phyloP scores from a whole-genome alignment of 2,329 filamentous ascomycete species.

The Sclerotinia sclerotiorum region DNA sequence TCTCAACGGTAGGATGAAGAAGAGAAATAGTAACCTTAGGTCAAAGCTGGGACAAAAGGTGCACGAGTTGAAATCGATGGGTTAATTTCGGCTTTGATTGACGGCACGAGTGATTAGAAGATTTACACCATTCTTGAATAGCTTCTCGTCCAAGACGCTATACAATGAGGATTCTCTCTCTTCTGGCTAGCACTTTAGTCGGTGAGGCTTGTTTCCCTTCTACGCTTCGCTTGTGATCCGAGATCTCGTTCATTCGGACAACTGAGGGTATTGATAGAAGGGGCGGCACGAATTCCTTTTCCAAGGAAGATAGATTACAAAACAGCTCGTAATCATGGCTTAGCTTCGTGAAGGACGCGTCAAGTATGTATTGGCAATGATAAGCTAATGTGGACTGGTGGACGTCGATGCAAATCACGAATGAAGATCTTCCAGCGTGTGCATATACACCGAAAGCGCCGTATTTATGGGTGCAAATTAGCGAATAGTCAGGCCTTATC shows the following conservation, averaged over 20 bases:
- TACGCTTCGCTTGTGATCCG: background rate
- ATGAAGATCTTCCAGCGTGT: background rate
- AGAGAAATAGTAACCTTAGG: background rate
- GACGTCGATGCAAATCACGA: background rate
- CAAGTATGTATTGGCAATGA: background rate
- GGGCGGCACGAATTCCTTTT: no score
- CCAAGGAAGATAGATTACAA: no score
- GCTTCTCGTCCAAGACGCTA: background rate
- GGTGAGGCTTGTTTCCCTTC: background rate
- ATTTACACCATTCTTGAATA: background rate
- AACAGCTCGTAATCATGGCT: background rate
- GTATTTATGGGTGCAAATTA: background rate
- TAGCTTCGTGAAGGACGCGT: background rate
- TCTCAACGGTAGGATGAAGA: background rate
- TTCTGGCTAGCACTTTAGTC: background rate
- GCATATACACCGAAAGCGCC: background rate
- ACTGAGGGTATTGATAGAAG: no score
- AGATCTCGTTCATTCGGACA: no score
- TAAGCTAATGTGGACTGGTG: background rate
- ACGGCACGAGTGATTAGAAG: background rate
- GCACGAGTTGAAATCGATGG: background rate
- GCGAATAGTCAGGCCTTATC: background rate
- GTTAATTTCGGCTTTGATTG: background rate
- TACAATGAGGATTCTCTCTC: background rate
- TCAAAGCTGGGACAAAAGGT: background rate